Conservation (phyloP, 192 early-diverging fungal genomes). For the Martensiomyces pterosporus region DNA sequence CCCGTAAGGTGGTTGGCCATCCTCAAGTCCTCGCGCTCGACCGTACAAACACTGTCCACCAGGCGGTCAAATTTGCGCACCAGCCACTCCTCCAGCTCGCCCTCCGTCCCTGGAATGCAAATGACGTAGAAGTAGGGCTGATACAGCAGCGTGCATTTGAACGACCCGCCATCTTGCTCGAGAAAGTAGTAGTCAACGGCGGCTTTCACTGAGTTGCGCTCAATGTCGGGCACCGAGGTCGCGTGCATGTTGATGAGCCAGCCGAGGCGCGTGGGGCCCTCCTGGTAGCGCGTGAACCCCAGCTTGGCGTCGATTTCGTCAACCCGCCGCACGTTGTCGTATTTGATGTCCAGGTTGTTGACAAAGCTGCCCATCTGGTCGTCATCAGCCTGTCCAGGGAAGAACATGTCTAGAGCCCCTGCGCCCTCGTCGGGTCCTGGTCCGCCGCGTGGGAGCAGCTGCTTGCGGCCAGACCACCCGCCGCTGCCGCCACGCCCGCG, state of each 20-base stretch:
- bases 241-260: constrained; percentile 97
- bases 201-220: constrained; percentile 61
- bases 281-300: constrained; percentile 65
- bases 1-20: constrained; percentile 91
- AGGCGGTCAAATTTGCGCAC: constrained; percentile 62
- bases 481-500: constrained; percentile 5
- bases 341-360: constrained; percentile 18
- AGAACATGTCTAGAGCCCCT: neutral
- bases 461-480: constrained; percentile 15
- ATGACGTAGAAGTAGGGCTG: constrained; percentile 90
- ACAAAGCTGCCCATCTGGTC: constrained; percentile 7
- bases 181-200: constrained; percentile 93
- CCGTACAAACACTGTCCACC: constrained; percentile 59
- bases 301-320: constrained; percentile 58
- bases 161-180: constrained; percentile 80
- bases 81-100: constrained; percentile 83
- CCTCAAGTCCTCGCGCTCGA: constrained; percentile 80
- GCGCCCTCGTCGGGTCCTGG: neutral
- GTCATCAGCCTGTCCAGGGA: neutral
- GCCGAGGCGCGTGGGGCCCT: constrained; percentile 69
- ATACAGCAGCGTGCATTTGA: constrained; percentile 83
- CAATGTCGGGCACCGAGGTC: constrained; percentile 62
- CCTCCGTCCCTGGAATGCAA: constrained; percentile 70
- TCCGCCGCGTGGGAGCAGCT: constrained; percentile 8
- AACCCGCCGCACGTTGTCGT: constrained; percentile 23